Base-by-base conservation (phyloP, 176 grass and related monocot species). In the Chrysopogon serrulatus region DNA sequence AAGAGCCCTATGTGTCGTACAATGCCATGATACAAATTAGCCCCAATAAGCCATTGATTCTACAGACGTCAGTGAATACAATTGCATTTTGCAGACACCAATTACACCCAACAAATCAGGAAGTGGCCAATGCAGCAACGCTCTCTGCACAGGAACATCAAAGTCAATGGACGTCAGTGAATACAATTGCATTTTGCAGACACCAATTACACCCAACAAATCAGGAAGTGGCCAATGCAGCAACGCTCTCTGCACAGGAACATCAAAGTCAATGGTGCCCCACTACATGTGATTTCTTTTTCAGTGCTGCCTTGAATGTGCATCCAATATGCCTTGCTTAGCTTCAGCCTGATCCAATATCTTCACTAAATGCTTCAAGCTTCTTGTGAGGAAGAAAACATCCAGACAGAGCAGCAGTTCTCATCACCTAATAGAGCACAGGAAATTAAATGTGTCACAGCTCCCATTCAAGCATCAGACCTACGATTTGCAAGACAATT, bases 321-420 rank as follows among this genome's bases (percentile, higher is more conserved):
- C 69, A 79, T 65, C 31, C 73, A 59, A 73, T 41, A 73, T 41
- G 33, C 18, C 31, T 61, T 64, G 77, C 41, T 81, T 51, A 76
- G n/a, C 34, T 33, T 72, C 32, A 10, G 8, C 30, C 59, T 45
- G 61, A 18, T 63, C 65, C 39, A 68, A 70, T 11, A 53, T 30
- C 13, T 90, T 43, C 47, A 33, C 32, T 34, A 57, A 57, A 61
- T 24, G 71, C 70, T 42, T 90, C 84, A 87, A 59, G 62, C 27
- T 74, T 95, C 84, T 73, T 82, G 66, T 2, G 78, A 83, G 65
- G 74, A 84, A 69, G 89, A 74, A 69, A 98, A 96, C 63, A 82
- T 90, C 96, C 96, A 99, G 65, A 94, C 63, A 24, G 89, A 96
- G 74, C 86, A 92, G 79, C 96, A 94, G 79, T 96, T 99, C 74